Evolutionary conservation across 2,329 filamentous ascomycete genomes (phyloP).

Genomic region (Colletotrichum sojae): DNA sequence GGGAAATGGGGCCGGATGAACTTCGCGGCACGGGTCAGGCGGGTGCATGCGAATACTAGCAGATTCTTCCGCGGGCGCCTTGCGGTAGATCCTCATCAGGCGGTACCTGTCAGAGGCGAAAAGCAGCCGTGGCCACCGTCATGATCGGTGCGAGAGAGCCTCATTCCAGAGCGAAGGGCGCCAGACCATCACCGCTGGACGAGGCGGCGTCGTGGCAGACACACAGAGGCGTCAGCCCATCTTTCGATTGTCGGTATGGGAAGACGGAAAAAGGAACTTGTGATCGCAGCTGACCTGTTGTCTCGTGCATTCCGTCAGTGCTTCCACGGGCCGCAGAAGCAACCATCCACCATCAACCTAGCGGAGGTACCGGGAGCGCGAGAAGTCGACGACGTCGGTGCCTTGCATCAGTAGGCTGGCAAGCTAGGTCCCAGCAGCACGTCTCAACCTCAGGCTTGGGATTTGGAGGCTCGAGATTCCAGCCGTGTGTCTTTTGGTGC

Average conservation of each 20-base stretch:
- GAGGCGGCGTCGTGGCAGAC: background rate
- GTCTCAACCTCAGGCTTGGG: slow-evolving; percentile 6
- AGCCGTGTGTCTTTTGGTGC: slow-evolving; percentile 15
- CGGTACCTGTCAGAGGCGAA: slow-evolving; percentile 9
- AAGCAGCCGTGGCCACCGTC: slow-evolving; percentile 10
- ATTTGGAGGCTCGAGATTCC: background rate
- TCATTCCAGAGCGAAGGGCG: slow-evolving; percentile 20
- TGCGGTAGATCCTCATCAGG: slow-evolving; percentile 31
- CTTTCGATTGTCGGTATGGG: background rate
- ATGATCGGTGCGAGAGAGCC: slow-evolving; percentile 14
- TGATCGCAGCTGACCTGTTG: slow-evolving; percentile 6
- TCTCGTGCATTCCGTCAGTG: slow-evolving; percentile 14
- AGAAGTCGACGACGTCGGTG: slow-evolving; percentile 21
- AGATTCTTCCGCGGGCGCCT: slow-evolving; percentile 12
- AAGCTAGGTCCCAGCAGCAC: background rate
- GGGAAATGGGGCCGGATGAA: slow-evolving; percentile 21
- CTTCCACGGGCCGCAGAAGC: slow-evolving; percentile 6
- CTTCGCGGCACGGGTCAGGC: slow-evolving; percentile 29
- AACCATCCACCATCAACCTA: slow-evolving; percentile 7
- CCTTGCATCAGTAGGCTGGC: background rate
- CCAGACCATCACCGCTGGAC: slow-evolving; percentile 2
- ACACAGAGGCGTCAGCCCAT: slow-evolving; percentile 6
- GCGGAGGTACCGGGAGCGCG: slow-evolving; percentile 1
- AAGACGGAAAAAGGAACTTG: slow-evolving; percentile 24
- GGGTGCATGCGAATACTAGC: slow-evolving; percentile 22